Evolutionary conservation across 768 basidiomycete genomes (phyloP), one percentile per base, ranked within the genome.

Genomic region (Tephrocybe sp.): DNA sequence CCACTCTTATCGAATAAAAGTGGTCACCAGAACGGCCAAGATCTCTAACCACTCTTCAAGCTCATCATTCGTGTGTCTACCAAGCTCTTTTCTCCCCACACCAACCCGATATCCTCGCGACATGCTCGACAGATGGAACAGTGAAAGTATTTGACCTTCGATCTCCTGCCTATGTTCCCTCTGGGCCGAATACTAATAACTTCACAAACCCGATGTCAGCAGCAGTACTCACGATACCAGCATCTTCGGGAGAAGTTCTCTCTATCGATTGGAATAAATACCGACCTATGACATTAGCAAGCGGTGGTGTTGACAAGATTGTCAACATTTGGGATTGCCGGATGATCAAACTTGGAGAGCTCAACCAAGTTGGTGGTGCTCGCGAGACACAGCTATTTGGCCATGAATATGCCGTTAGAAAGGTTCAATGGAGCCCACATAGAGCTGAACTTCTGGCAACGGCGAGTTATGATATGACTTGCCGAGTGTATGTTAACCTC

Each of bases 261-360:
- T 76, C 86, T 4, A 65, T 94, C 30, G 93, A 95, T 58, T 96
- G 92, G 91, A 96, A 96, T 67, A 96, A 96, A 65, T 96, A 95
- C 64, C 80, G 81, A 2, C 87, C 89, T 6, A 82, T 84, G 60
- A 68, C 84, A 10, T 71, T 95, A 49, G 92, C 90, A 1, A 89
- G 83, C 54, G 85, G 77, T 1, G 87, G 87, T 26, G 88, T 93
- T 23, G 92, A 95, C 68, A 87, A 85, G 64, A 60, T 74, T 11
- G 74, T 85, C 49, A 85, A 83, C 56, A 74, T 92, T 12, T 94
- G 92, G 87, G 92, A 96, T 63, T 87, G 89, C 61, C 84, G 93
- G 35, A 92, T 92, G 88, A 75, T 90, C 41, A 79, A 85, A 59
- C 62, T 76, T 0, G 76, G 75, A 4, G 75, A 80, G 19, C 65